Conservation (phyloP, 208 protist species). For the Trichomonas tenax region DNA sequence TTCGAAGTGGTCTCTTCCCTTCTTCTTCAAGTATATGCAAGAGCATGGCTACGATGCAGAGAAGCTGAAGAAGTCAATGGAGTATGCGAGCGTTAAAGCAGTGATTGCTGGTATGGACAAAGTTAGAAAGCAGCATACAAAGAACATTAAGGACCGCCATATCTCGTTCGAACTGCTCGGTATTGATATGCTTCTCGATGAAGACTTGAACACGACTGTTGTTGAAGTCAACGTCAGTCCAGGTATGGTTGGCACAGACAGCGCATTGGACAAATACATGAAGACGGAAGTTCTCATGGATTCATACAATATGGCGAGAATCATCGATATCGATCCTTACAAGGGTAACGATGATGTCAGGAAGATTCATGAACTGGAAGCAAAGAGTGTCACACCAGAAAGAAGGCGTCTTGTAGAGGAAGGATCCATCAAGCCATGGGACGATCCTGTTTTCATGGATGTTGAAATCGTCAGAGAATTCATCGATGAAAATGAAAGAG, state of each 20-base stretch:
- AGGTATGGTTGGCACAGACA: neutral
- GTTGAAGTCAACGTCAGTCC: slow-evolving; percentile 74
- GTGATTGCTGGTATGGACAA: slow-evolving; percentile 23
- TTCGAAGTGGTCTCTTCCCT: slow-evolving; percentile 35
- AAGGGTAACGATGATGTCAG: neutral
- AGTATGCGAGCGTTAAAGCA: neutral
- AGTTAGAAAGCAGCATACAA: slow-evolving; percentile 25
- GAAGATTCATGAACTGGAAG: neutral
- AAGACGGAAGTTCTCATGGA: neutral
- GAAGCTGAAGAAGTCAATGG: slow-evolving; percentile 8
- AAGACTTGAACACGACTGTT: slow-evolving; percentile 70
- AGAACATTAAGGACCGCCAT: neutral
- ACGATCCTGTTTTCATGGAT: neutral
- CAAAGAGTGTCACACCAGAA: neutral
- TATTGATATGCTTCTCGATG: slow-evolving; percentile 77
- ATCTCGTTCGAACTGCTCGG: slow-evolving; percentile 78
- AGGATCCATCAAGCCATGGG: neutral
- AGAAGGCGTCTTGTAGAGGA: neutral
- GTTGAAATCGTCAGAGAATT: neutral
- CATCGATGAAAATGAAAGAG: neutral
- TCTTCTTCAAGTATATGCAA: neutral
- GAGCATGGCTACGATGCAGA: neutral
- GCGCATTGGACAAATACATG: neutral
- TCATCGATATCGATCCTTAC: neutral
- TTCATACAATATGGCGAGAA: neutral